Evolutionary conservation across 768 basidiomycete genomes (phyloP), one percentile per base, ranked within the genome.

Genomic region (Rossbeevera mucosa): DNA sequence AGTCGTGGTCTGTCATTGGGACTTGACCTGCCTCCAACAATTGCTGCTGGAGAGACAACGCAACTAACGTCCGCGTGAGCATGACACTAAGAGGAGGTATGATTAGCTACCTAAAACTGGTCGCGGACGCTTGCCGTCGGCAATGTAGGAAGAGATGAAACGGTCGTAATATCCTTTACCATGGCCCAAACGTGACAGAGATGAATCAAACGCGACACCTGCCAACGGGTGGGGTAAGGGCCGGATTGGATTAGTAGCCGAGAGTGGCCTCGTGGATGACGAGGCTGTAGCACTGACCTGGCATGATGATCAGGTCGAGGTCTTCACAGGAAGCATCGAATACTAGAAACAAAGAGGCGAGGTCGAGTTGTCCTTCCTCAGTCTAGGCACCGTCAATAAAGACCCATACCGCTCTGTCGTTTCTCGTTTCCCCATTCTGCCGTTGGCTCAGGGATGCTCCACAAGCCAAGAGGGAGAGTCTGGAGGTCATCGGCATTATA

Each of bases 161-260:
- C 77, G 74, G 69, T 91, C 89, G 59, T 91, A 91, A 69, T 86
- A 90, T 6, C 89, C 89, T 66, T 87, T 91, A 21, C 89, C 88
- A 57, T 90, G 87, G 9, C 89, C 89, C 25, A 91, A 76, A 26
- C 89, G 82, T 44, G 81, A 81, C 49, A 85, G 64, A 14, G 77
- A 77, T 38, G 71, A 74, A 69, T 91, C 88, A 58, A 91, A 91
- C 9, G 85, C 89, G 44, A 91, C 78, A 40, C 86, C 89, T 86
- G 54, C 33, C 47, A 47, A 51, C 12, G 64, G 48, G 40, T 12
- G 36, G 38, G 56, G 47, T 50, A 44, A 48, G 44, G 47, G 36
- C 44, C 20, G 41, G 36, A 26, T 51, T 59, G 29, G 24, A 51
- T 45, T 46, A 44, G 47, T 48, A 52, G 18, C 18, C 14, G n/a